Evolutionary conservation across 2,329 filamentous ascomycete genomes (phyloP), one percentile per base, ranked within the genome.

Genomic region (Delphinella strobiligena): DNA sequence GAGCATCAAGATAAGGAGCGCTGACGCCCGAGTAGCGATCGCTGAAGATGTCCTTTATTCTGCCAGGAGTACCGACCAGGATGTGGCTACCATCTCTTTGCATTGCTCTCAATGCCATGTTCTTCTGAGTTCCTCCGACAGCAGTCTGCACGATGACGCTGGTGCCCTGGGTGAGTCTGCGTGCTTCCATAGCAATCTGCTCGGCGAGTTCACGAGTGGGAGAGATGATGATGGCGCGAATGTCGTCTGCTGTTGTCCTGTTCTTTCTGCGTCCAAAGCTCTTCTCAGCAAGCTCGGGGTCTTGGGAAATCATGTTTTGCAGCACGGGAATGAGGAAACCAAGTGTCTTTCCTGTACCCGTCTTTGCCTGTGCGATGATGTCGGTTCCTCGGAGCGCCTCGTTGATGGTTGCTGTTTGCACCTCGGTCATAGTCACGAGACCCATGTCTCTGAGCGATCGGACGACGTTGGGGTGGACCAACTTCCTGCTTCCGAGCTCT

Each of bases 321-420:
- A 96, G 65, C 5, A 87, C 68, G 37, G 91, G 91, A 5, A 96
- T 64, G 17, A 98, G 71, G 68, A 96, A 98, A 27, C 85, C 91
- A 42, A 96, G 66, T 0, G 91, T 98, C 66, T 98, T 98, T 57
- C 91, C 91, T 3, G 91, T 96, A 57, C 91, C 91, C 7, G 91
- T 98, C 64, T 85, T 94, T 44, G 91, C 91, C 66, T 96, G 91
- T 34, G 89, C 91, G 49, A 96, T 61, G 40, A 94, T 71, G 60
- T 95, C 89, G 44, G 70, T 74, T 16, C 91, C 88, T 49, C 78
- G 75, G 31, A 96, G 66, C 3, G 83, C 84, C 41, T 84, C 73
- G 44, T 76, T 76, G 55, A 98, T 87, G 10, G 89, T 93, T 56
- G 80, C 73, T 35, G 76, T 71, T 61, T 98, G 91, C 11, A 98